Percentiles rank a stretch among this genome's conserved stretches.
Evolutionary conservation across 306 rosid genomes (phyloP).

Genomic region (Fragaria iinumae): DNA sequence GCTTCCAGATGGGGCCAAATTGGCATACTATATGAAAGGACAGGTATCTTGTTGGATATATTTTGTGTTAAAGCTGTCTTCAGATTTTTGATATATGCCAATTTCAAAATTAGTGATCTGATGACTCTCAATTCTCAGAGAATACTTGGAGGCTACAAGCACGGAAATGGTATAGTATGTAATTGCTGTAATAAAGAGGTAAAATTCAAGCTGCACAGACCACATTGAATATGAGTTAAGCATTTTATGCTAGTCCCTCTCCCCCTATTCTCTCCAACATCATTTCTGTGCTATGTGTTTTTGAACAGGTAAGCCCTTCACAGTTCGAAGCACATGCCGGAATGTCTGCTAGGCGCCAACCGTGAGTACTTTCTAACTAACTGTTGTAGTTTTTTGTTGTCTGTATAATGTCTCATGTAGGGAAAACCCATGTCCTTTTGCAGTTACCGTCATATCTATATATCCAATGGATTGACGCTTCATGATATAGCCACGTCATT

Average conservation of each 20-base stretch:
- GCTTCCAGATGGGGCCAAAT: slow-evolving; percentile 95
- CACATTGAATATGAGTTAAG: slow-evolving; percentile 12
- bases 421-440: slow-evolving; percentile 25
- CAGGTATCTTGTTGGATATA: slow-evolving; percentile 51
- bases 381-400: slow-evolving; percentile 13
- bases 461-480: slow-evolving; percentile 89
- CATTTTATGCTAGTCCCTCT: slow-evolving; percentile 5
- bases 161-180: slow-evolving; percentile 89
- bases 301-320: slow-evolving; percentile 88
- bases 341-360: slow-evolving; percentile 99
- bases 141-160: slow-evolving; percentile 93
- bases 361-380: slow-evolving; percentile 62
- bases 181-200: slow-evolving; percentile 86
- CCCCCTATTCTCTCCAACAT: slow-evolving; percentile 9
- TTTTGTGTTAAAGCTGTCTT: slow-evolving; percentile 17
- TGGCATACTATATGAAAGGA: slow-evolving; percentile 93
- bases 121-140: slow-evolving; percentile 40
- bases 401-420: slow-evolving; percentile 27
- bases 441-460: slow-evolving; percentile 98
- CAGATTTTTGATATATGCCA: slow-evolving; percentile 4
- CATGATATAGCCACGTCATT: slow-evolving; percentile 94
- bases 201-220: slow-evolving; percentile 23
- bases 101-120: slow-evolving; percentile 14
- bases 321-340: slow-evolving; percentile 99
- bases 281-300: slow-evolving; percentile 21